phyloP scores from a whole-genome alignment of 1,284 basidiomycete species.

The Papiliotrema nemorosa region DNA sequence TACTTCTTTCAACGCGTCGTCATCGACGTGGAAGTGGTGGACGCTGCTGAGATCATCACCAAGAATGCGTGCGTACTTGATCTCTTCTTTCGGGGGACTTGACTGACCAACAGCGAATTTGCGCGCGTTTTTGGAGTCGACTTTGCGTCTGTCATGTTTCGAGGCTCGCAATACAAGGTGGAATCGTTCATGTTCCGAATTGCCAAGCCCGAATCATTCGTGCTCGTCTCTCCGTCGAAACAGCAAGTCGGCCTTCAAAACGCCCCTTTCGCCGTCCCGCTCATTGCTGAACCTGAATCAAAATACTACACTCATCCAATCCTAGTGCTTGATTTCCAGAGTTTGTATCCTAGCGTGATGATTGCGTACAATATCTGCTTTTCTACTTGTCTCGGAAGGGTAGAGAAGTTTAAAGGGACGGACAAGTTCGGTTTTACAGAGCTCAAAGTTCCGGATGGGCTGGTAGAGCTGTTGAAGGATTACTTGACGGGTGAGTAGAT shows the following conservation, averaged over 20 bases:
- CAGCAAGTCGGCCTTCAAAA: conserved; percentile 91
- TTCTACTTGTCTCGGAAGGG: conserved; percentile 90
- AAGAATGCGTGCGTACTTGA: conserved; percentile 67
- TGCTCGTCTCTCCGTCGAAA: conserved; percentile 80
- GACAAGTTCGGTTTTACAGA: conserved; percentile 80
- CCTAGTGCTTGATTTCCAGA: conserved; percentile 91
- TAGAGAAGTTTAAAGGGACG: conserved; percentile 75
- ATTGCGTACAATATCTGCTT: conserved; percentile 98
- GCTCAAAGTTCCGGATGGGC: conserved; percentile 65
- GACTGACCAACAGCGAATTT: conserved; percentile 66
- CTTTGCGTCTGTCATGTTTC: conserved; percentile 89
- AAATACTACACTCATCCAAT: conserved; percentile 91
- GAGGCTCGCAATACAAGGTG: conserved; percentile 97
- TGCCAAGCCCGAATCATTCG: conserved; percentile 92
- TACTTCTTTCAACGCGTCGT: conserved; percentile 64
- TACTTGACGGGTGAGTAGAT: conserved; percentile 65
- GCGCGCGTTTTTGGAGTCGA: conserved; percentile 96
- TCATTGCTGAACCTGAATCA: conserved; percentile 91
- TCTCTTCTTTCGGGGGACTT: neutral
- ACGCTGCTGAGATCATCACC: conserved; percentile 73
- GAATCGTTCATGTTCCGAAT: conserved; percentile 98
- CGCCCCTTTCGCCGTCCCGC: conserved; percentile 82
- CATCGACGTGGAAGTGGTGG: conserved; percentile 71
- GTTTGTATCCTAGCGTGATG: conserved; percentile 94
- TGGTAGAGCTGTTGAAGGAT: conserved; percentile 65